Percentiles rank a stretch among this genome's conserved stretches.
Conservation (phyloP, 306 rosid genomes). For the Adenanthera pavonina region DNA sequence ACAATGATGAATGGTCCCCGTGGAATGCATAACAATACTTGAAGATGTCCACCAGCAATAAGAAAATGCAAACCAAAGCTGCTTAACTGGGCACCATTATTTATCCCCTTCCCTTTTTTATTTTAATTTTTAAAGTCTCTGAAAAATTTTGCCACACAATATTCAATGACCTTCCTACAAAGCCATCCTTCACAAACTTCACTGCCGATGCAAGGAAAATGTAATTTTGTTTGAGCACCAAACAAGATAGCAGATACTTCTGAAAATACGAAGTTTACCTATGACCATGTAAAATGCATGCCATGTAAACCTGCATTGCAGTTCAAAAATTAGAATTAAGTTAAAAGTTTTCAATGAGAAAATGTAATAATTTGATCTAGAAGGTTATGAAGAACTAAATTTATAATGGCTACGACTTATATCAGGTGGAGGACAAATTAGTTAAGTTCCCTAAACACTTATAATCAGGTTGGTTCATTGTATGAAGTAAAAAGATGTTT, state of each 20-base stretch:
- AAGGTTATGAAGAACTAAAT: conserved; percentile 4
- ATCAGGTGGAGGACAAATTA: background rate
- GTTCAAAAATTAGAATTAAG: conserved; percentile 23
- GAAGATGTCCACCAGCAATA: background rate
- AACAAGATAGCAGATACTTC: conserved; percentile 22
- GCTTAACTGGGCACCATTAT: conserved; percentile 1
- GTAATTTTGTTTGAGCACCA: conserved; percentile 19
- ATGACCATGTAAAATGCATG: conserved; percentile 79
- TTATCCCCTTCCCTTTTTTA: background rate
- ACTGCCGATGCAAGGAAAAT: conserved; percentile 27
- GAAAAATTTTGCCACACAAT: conserved; percentile 23
- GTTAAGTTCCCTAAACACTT: background rate
- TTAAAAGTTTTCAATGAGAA: conserved; percentile 23
- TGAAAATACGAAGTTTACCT: conserved; percentile 54
- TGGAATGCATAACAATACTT: background rate
- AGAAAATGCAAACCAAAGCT: background rate
- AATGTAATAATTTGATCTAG: conserved; percentile 26
- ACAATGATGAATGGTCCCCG: background rate
- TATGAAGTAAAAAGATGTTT: background rate
- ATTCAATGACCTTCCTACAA: conserved; percentile 26
- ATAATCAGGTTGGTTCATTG: background rate
- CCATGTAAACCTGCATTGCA: conserved; percentile 84
- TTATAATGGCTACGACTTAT: background rate
- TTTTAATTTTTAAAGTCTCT: conserved; percentile 2
- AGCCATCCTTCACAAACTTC: conserved; percentile 34